A percentile compares a stretch with the other conserved stretches of the same genome.
phyloP scores from a whole-genome alignment of 306 rosid species.

The Urtica urens region DNA sequence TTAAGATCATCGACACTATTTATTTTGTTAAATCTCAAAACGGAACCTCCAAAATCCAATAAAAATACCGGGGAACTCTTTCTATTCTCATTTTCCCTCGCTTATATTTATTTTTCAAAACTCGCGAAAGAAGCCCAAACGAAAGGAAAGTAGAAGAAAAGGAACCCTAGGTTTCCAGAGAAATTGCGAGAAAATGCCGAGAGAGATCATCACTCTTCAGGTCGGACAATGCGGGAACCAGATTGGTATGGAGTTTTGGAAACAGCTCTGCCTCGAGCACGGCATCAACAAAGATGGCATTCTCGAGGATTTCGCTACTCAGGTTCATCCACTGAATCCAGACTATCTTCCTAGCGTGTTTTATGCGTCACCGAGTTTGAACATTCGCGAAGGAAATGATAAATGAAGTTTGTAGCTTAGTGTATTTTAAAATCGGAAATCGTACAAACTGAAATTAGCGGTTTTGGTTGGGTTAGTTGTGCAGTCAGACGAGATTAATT shows the following conservation, averaged over 20 bases:
- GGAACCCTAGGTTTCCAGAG: constrained; percentile 45
- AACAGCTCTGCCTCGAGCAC: constrained; percentile 96
- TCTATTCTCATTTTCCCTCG: too few relatives aligned
- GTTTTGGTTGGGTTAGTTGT: background rate
- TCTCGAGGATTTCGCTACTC: constrained; percentile 97
- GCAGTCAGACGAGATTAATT: too few relatives aligned
- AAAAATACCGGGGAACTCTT: too few relatives aligned
- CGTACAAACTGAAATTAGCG: background rate
- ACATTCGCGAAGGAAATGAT: background rate
- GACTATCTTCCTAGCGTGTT: too few relatives aligned
- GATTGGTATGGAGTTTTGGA: constrained; percentile 99
- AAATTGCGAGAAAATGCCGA: constrained; percentile 45
- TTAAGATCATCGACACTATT: too few relatives aligned
- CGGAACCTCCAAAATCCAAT: too few relatives aligned
- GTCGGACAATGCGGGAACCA: constrained; percentile 99
- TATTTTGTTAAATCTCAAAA: too few relatives aligned
- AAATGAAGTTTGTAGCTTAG: background rate
- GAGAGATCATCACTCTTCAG: constrained; percentile 92
- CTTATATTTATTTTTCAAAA: too few relatives aligned
- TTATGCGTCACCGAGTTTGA: background rate
- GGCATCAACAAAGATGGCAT: constrained; percentile 97
- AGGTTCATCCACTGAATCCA: constrained; percentile 30
- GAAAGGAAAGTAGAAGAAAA: background rate
- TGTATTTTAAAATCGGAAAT: background rate
- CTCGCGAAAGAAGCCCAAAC: background rate